A percentile compares a stretch with the other conserved stretches of the same genome.
phyloP scores from a whole-genome alignment of 768 basidiomycete species.

The Boletellus ananas region DNA sequence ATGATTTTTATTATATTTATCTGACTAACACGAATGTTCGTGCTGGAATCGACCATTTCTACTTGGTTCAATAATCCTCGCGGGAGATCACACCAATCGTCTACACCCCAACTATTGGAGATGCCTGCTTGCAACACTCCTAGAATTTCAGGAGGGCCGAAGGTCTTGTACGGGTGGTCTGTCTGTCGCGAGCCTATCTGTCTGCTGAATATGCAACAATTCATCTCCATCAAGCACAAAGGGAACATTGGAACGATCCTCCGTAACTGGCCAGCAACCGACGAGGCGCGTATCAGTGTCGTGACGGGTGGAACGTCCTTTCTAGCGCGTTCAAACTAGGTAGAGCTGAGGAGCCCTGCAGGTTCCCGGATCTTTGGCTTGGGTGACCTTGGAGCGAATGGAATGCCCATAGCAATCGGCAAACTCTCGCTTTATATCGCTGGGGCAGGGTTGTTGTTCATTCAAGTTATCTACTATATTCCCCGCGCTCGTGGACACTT shows the following conservation, averaged over 20 bases:
- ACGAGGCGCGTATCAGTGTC: slow-evolving; percentile 83
- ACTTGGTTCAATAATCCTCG: not conserved
- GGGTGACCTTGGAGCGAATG: slow-evolving; percentile 79
- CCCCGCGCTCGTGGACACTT: slow-evolving; percentile 1
- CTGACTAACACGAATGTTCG: slow-evolving; percentile 53
- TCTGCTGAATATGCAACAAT: slow-evolving; percentile 39
- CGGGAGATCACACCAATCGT: slow-evolving; percentile 71
- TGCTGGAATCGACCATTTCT: not conserved
- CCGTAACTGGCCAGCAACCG: slow-evolving; percentile 64
- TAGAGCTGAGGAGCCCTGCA: slow-evolving; percentile 19
- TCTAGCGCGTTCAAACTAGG: not conserved
- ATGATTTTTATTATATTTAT: slow-evolving; percentile 77
- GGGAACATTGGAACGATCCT: slow-evolving; percentile 72
- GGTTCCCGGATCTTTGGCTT: slow-evolving; percentile 88
- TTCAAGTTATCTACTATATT: not conserved
- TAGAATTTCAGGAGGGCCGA: slow-evolving; percentile 72
- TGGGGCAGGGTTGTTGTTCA: slow-evolving; percentile 68
- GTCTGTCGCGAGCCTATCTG: not conserved
- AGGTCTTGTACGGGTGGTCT: slow-evolving; percentile 50
- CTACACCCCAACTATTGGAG: slow-evolving; percentile 91
- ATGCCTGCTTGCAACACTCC: slow-evolving; percentile 82
- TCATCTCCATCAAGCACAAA: slow-evolving; percentile 78
- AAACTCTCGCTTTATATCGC: slow-evolving; percentile 89
- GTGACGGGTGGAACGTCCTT: slow-evolving; percentile 75
- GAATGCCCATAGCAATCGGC: slow-evolving; percentile 89